Base-by-base conservation (phyloP, 345 rosid species). In the Salix koriyanagi region DNA sequence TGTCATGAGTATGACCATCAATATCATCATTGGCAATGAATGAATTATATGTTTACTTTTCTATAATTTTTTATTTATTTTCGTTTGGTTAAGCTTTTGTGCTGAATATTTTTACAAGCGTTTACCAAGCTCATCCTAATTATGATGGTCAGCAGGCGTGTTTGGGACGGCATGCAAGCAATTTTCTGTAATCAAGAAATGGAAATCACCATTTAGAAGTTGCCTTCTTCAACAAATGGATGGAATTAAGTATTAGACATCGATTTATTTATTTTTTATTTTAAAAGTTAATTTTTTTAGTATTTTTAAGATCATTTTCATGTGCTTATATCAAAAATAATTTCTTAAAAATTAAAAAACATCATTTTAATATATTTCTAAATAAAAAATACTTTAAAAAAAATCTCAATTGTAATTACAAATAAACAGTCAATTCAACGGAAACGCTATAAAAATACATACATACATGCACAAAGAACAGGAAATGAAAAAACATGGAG, bases 351-450 rank as follows among this genome's bases (percentile, higher is more conserved):
- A 34, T 0, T 5, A 34, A 34, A 34, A 34, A 34, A 34, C 0
- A 34, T 34, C 0, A 34, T 34, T 32, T 34, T 34, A 34, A 34
- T 34, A 0, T 5, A 34, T 34, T 34, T 34, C 0, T 34, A 0
- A 34, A 34, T 34, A 0, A 34, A 34, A 34, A 34, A 34, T 5
- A 34, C 0, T 34, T 34, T 34, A 5, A 34, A 34, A 34, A 34
- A 0, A 4, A 32, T 32, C 5, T 32, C 5, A 32, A 32, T 0
- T 0, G 0, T 4, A 32, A 0, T 32, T 0, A 4, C 4, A 30
- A 30, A 30, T 30, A 32, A 32, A 4, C 34, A 0, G 5, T 32
- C 34, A 34, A 0, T 46, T 48, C 5, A 41, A 41, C 14, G 0
- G 4, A 50, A 50, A 18, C 2, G n/a, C 2, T 50, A 50, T 50